Conservation (phyloP, 495 filamentous ascomycete genomes). For the Entonaema liquescens region DNA sequence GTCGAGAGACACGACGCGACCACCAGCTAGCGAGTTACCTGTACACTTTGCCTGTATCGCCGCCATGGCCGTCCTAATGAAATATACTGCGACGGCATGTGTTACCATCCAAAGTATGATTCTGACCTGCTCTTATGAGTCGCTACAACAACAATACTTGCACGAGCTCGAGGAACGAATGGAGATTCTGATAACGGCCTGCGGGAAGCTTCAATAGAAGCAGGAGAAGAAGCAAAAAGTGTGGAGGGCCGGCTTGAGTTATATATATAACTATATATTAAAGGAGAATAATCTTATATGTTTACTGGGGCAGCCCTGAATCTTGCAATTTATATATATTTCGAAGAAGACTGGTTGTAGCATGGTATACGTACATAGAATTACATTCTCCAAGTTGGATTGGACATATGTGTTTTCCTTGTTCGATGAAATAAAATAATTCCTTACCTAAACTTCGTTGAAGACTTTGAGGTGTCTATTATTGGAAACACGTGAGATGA, state of each 20-base stretch:
- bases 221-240: background rate
- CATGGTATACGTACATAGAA: background rate
- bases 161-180: background rate
- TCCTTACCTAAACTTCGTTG: background rate
- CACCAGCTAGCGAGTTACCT: background rate
- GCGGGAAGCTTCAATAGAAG: background rate
- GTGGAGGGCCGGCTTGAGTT: background rate
- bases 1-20: background rate
- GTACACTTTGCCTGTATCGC: background rate
- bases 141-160: background rate
- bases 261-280: background rate
- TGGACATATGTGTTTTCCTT: background rate
- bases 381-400: background rate
- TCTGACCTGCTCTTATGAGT: background rate
- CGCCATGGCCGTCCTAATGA: slow-evolving; percentile 18
- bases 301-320: background rate
- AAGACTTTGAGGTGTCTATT: background rate
- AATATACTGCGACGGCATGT: slow-evolving; percentile 4
- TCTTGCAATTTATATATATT: background rate
- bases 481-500: background rate
- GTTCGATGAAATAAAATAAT: background rate
- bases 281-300: background rate
- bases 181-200: background rate
- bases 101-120: slow-evolving; percentile 7
- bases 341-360: background rate